Percentiles rank a stretch among this genome's conserved stretches.
These are phyloP conservation scores for Erysimum cheiranthoides DNA, from an alignment of 345 rosid species.

Conservation along the genomic window DNA sequence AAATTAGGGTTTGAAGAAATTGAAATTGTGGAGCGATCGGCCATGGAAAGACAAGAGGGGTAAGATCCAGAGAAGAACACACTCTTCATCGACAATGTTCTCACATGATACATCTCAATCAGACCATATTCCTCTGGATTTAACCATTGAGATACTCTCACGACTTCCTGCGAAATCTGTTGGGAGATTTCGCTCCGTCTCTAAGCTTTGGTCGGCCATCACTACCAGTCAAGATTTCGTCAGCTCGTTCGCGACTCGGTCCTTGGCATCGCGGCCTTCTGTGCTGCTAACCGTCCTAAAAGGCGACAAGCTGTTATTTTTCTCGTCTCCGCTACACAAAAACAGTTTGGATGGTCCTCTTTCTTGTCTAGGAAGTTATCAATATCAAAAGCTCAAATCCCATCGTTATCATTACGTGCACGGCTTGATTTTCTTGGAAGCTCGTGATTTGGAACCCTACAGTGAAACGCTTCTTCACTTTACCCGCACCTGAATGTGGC, in stretches of 20 bases:
- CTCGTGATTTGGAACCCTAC: not conserved
- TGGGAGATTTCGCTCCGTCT: not conserved
- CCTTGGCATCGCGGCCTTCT: not conserved
- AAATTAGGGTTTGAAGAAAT: too few species aligned
- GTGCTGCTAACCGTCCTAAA: not conserved
- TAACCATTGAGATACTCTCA: slow-evolving; percentile 11
- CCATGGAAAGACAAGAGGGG: not conserved
- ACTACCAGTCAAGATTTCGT: not conserved
- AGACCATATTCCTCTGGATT: not conserved
- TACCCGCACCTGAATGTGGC: not conserved
- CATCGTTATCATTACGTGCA: not conserved
- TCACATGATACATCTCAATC: not conserved
- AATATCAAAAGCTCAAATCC: not conserved
- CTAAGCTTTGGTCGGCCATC: not conserved
- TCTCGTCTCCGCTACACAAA: not conserved
- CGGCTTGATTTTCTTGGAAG: not conserved
- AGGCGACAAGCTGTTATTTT: not conserved
- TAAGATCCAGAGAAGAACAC: not conserved
- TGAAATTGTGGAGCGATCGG: not conserved
- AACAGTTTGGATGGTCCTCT: not conserved
- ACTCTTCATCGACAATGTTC: not conserved
- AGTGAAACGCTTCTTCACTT: not conserved
- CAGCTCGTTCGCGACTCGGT: not conserved
- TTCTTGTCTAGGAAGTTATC: not conserved
- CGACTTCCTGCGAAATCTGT: not conserved